Evolutionary conservation across 495 filamentous ascomycete genomes (phyloP).

Genomic region (Penicillium atrosanguineum): DNA sequence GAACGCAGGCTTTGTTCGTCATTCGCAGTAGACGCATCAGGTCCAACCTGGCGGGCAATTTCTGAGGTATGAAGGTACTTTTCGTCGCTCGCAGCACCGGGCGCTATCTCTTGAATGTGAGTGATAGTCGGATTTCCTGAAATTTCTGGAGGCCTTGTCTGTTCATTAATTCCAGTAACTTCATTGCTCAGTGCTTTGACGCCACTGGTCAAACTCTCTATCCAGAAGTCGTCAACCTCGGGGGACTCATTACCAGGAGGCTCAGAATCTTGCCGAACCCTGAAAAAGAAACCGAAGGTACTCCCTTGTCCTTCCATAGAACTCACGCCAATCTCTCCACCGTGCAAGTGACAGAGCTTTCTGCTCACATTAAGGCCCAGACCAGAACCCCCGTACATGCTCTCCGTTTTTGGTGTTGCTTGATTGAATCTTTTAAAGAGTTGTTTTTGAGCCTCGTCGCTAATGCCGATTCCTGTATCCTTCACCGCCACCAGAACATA

Average conservation of each 20-base stretch:
- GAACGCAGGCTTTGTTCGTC: too few relatives aligned
- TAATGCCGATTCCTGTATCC: conserved; percentile 77
- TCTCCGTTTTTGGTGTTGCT: conserved; percentile 72
- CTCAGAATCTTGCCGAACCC: conserved; percentile 43
- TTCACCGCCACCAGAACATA: conserved; percentile 72
- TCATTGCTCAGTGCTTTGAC: too few relatives aligned
- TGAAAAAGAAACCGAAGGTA: conserved; percentile 83
- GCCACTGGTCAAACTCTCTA: too few relatives aligned
- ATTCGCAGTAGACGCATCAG: too few relatives aligned
- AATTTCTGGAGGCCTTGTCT: neutral
- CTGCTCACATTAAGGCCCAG: conserved; percentile 81
- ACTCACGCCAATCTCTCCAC: conserved; percentile 78
- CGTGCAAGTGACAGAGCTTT: conserved; percentile 75
- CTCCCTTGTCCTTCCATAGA: conserved; percentile 70
- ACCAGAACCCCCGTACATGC: conserved; percentile 79
- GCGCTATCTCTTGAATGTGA: neutral
- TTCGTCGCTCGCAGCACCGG: neutral
- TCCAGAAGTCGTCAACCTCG: too few relatives aligned
- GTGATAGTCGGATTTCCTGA: neutral
- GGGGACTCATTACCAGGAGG: conserved; percentile 16
- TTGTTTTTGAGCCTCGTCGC: conserved; percentile 66
- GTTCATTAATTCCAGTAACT: too few relatives aligned
- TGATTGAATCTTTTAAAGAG: conserved; percentile 83
- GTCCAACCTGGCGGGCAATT: too few relatives aligned
- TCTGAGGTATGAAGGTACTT: neutral